phyloP scores from a whole-genome alignment of 139 green algal genomes.

The Nannochloris sp. region DNA sequence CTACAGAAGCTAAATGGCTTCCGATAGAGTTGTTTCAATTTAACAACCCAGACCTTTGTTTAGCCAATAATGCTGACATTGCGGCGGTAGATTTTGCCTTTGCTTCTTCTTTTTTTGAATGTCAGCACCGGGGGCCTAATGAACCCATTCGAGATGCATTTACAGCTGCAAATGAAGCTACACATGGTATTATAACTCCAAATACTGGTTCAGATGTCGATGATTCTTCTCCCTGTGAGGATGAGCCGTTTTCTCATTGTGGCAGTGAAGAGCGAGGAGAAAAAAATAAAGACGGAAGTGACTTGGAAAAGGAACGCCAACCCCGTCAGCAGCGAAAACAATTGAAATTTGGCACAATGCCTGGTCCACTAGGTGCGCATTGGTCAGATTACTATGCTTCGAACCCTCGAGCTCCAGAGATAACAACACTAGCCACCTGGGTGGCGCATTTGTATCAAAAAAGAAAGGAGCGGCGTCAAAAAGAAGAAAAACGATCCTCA shows the following conservation, averaged over 20 bases:
- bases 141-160: not conserved
- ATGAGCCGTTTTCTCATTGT: too few species aligned
- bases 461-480: not conserved
- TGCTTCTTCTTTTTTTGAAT: not conserved
- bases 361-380: slow-evolving; percentile 7
- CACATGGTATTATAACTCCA: not conserved
- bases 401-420: slow-evolving; percentile 11
- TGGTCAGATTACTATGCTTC: slow-evolving; percentile 32
- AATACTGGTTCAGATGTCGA: too few species aligned
- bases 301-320: not conserved
- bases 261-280: not conserved
- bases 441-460: slow-evolving; percentile 19
- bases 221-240: too few species aligned
- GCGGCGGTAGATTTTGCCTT: not conserved
- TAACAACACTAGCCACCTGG: slow-evolving; percentile 29
- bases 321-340: not conserved
- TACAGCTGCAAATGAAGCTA: not conserved
- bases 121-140: not conserved
- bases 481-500: not conserved
- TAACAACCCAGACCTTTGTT: not conserved
- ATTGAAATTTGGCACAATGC: slow-evolving; percentile 4
- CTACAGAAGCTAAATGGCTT: slow-evolving; percentile 20
- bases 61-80: too few species aligned
- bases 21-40: slow-evolving; percentile 21
- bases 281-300: not conserved